Conservation (phyloP, 495 filamentous ascomycete species). For the Xylaria castorea region DNA sequence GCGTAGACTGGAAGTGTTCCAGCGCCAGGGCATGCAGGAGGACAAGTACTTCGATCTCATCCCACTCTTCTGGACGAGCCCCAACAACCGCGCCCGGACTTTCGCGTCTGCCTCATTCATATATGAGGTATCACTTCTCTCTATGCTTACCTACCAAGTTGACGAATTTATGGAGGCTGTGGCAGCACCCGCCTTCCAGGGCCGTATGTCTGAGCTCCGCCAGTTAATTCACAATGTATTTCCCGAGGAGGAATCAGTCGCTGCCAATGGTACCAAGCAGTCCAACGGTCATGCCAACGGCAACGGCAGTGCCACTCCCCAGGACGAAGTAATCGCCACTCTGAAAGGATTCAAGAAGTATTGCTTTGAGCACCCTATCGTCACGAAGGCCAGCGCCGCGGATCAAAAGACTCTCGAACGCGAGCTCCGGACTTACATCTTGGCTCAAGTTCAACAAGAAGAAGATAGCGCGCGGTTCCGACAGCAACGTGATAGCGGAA, state of each 20-base stretch:
- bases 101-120: conserved; percentile 32
- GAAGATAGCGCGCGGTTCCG: conserved; percentile 34
- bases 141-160: conserved; percentile 47
- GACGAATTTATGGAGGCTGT: conserved; percentile 50
- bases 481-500: conserved; percentile 16
- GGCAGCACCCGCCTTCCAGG: conserved; percentile 31
- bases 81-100: conserved; percentile 31
- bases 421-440: conserved; percentile 37
- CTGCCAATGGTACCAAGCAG: neutral
- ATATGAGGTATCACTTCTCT: conserved; percentile 50
- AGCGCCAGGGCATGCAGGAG: conserved; percentile 33
- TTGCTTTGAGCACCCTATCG: conserved; percentile 26
- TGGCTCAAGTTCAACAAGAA: conserved; percentile 37
- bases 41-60: conserved; percentile 52
- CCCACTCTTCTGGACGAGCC: conserved; percentile 44
- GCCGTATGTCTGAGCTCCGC: conserved; percentile 12
- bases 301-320: conserved; percentile 4
- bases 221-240: conserved; percentile 13
- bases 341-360: conserved; percentile 27
- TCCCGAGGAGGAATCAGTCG: neutral
- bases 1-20: conserved; percentile 38
- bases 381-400: conserved; percentile 7
- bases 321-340: conserved; percentile 15
- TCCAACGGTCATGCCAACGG: conserved; percentile 19
- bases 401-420: conserved; percentile 21